Conservation (phyloP, 2,329 filamentous ascomycete species). For the Aspergillus flavus region DNA sequence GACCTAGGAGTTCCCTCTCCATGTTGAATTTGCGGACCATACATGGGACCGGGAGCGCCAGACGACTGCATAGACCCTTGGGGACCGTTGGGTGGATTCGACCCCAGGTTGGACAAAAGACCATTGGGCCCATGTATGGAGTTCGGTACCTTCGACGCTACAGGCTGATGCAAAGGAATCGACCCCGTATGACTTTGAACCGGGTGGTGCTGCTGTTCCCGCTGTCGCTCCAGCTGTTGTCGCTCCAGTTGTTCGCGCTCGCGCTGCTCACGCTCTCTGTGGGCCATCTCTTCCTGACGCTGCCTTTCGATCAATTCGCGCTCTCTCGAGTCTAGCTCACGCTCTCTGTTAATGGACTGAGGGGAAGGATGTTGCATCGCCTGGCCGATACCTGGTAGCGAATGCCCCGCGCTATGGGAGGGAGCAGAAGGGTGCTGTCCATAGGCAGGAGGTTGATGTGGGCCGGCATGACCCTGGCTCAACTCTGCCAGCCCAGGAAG, state of each 20-base stretch:
- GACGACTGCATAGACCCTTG: conserved; percentile 60
- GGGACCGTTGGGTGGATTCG: conserved; percentile 57
- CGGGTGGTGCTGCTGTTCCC: conserved; percentile 65
- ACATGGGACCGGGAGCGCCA: conserved; percentile 65
- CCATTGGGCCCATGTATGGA: conserved; percentile 93
- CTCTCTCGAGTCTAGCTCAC: conserved; percentile 56
- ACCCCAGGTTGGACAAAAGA: conserved; percentile 73
- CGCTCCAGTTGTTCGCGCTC: conserved; percentile 58
- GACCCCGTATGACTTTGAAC: conserved; percentile 88
- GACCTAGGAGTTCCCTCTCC: conserved; percentile 56
- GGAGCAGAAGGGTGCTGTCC: conserved; percentile 43
- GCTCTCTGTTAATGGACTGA: conserved; percentile 46
- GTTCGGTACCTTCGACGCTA: conserved; percentile 76
- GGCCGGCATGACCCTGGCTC: conserved; percentile 46
- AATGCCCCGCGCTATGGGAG: conserved; percentile 40
- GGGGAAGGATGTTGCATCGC: conserved; percentile 47
- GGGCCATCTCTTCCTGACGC: conserved; percentile 59
- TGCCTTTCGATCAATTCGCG: conserved; percentile 54
- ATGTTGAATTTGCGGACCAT: conserved; percentile 68
- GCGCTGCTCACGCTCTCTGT: conserved; percentile 58
- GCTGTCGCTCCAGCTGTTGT: conserved; percentile 59
- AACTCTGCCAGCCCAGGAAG: conserved; percentile 50
- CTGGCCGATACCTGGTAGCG: conserved; percentile 45
- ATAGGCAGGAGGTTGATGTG: conserved; percentile 46
- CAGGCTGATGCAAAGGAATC: conserved; percentile 90